A percentile compares a stretch with the other conserved stretches of the same genome.
Evolutionary conservation across 805 yeast species (phyloP).

Genomic region (Yamadazyma phyllophila): DNA sequence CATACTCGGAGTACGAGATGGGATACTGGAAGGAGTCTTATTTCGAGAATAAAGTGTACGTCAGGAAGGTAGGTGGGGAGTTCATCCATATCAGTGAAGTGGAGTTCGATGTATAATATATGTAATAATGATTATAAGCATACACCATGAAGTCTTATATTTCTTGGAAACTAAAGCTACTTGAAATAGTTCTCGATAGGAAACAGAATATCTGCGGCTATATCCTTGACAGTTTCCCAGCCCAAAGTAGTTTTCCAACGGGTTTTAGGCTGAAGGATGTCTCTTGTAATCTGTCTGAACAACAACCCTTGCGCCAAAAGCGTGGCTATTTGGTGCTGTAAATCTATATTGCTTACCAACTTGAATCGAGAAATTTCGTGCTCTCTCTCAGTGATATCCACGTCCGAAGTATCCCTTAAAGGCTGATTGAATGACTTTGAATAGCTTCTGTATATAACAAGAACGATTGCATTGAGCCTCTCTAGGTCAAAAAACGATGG

Average conservation of each 20-base stretch:
- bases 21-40: slow-evolving; percentile 50
- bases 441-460: slow-evolving; percentile 57
- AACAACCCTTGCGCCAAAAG: slow-evolving; percentile 53
- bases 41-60: slow-evolving; percentile 47
- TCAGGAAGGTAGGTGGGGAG: slow-evolving; percentile 27
- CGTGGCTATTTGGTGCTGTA: slow-evolving; percentile 59
- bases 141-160: background rate
- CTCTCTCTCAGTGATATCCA: slow-evolving; percentile 32
- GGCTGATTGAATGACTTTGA: slow-evolving; percentile 24
- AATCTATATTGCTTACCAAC: slow-evolving; percentile 43
- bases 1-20: slow-evolving; percentile 54
- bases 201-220: slow-evolving; percentile 64
- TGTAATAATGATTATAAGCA: too few species aligned
- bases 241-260: slow-evolving; percentile 78
- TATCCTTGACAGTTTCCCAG: slow-evolving; percentile 59
- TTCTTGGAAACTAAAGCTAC: background rate
- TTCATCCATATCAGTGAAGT: slow-evolving; percentile 26
- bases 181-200: slow-evolving; percentile 61
- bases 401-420: slow-evolving; percentile 16
- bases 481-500: slow-evolving; percentile 77
- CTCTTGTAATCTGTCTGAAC: slow-evolving; percentile 42
- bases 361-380: slow-evolving; percentile 35
- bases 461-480: slow-evolving; percentile 73
- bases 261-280: slow-evolving; percentile 62
- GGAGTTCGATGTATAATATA: slow-evolving; percentile 14